phyloP scores from a whole-genome alignment of 805 yeast species.

The Teunomyces pallodes region DNA sequence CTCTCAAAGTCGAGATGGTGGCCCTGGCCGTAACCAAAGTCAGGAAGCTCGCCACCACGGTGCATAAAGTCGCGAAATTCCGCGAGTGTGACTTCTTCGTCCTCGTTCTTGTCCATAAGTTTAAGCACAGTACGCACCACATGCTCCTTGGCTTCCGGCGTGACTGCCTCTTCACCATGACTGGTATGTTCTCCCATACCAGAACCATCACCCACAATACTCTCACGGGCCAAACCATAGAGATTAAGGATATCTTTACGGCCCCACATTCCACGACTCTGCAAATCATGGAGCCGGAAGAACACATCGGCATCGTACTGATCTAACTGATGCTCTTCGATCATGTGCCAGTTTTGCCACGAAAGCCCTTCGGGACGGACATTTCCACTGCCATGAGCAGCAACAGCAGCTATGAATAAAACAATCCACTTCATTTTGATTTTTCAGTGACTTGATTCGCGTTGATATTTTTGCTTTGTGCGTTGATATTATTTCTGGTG shows the following conservation, averaged over 20 bases:
- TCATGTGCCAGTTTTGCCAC: constrained; percentile 92
- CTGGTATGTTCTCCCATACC: constrained; percentile 79
- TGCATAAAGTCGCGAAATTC: constrained; percentile 67
- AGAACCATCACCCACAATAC: constrained; percentile 81
- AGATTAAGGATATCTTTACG: constrained; percentile 66
- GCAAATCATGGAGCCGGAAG: constrained; percentile 76
- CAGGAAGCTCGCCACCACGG: constrained; percentile 77
- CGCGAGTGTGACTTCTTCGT: constrained; percentile 59
- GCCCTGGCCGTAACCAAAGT: constrained; percentile 89
- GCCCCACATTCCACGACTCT: constrained; percentile 55
- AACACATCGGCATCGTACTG: constrained; percentile 71
- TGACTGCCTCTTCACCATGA: constrained; percentile 51
- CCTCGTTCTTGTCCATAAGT: constrained; percentile 63
- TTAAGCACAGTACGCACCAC: constrained; percentile 56
- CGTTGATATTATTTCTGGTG: background rate
- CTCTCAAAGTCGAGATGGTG: constrained; percentile 92
- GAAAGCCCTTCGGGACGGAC: constrained; percentile 48
- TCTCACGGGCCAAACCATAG: constrained; percentile 75
- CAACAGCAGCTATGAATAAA: constrained; percentile 3
- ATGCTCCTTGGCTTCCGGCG: constrained; percentile 51
- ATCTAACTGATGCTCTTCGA: constrained; percentile 78
- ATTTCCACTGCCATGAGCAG: constrained; percentile 6
- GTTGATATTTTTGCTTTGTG: no score
- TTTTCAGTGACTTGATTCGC: background rate
- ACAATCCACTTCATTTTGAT: constrained; percentile 1